Base-by-base conservation (phyloP, 2,329 filamentous ascomycete genomes). In the Fusarium pseudoanthophilum region DNA sequence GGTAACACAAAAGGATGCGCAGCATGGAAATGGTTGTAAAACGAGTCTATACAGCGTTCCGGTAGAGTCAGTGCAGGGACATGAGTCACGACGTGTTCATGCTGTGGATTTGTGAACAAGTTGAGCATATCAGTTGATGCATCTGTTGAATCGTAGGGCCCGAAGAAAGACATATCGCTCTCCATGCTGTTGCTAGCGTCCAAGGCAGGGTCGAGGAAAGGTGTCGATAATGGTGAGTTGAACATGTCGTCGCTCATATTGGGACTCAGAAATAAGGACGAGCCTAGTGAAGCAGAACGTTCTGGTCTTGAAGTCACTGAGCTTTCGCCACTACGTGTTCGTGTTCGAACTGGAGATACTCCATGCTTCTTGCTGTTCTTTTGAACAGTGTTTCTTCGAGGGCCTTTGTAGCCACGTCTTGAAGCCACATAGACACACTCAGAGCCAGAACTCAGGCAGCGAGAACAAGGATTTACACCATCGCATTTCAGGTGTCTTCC, bases 401-500 rank as follows among this genome's bases (percentile, higher is more conserved):
- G 79, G 20, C 92, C 91, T 81, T 92, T 93, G 83, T 93, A 93
- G 36, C 93, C 93, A 69, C 93, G 89, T 48, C 92, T 90, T 43
- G 92, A 94, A 49, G 92, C 90, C 55, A 93, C 89, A 79, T 94
- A 95, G 77, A 90, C 83, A 80, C 93, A 95, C 53, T 91, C 86
- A 24, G 86, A 83, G 63, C 87, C 87, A 53, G 87, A 86, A 57
- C 84, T 82, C 28, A 83, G 83, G 81, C 93, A 95, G 60, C 93
- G 90, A 52, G 88, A 87, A 82, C 93, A 95, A 18, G 93, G 92
- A 37, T 83, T 90, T 42, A 85, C 82, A 34, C 92, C 92, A 80
- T 95, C 92, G 79, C 93, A 95, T 79, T 94, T 95, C 55, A 95
- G 86, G 80, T 95, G 93, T 78, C 93, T 90, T 72, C 79, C 83